A percentile compares a stretch with the other conserved stretches of the same genome.
These are phyloP conservation scores for Mentha longifolia DNA, from an alignment of 257 asterid species.

Conservation along the genomic window DNA sequence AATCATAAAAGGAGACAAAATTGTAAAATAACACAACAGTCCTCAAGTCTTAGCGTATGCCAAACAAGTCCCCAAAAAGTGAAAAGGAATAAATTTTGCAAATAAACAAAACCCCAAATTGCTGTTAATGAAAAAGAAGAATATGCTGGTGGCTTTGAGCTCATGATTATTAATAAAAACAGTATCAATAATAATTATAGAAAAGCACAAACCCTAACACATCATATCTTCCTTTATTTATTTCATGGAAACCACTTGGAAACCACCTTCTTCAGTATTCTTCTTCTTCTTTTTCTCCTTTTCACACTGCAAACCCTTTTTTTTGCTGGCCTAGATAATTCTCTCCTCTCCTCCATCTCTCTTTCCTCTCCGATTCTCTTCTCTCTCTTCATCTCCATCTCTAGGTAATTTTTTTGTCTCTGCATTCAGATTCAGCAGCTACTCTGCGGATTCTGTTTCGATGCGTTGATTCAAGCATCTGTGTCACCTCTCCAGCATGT, in stretches of 20 bases:
- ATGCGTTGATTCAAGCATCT: slow-evolving; percentile 25
- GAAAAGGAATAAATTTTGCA: background rate
- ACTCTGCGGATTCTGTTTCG: slow-evolving; percentile 17
- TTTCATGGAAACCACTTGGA: slow-evolving; percentile 46
- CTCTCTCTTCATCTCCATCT: background rate
- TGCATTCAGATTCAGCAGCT: slow-evolving; percentile 5
- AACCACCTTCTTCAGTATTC: slow-evolving; percentile 33
- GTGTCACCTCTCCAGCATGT: slow-evolving; percentile 21
- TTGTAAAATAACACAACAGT: background rate
- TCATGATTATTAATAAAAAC: background rate
- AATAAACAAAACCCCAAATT: background rate
- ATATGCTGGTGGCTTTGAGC: background rate
- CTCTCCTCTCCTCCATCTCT: slow-evolving; percentile 3
- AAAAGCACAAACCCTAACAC: slow-evolving; percentile 40
- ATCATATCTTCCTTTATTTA: slow-evolving; percentile 28
- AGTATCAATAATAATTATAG: background rate
- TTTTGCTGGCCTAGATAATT: background rate
- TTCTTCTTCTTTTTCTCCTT: slow-evolving; percentile 3
- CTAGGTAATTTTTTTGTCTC: slow-evolving; percentile 31
- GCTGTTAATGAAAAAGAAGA: background rate
- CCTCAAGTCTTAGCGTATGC: background rate
- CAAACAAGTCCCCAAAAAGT: background rate
- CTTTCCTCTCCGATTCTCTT: background rate
- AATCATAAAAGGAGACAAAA: too few relatives aligned
- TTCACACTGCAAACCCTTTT: slow-evolving; percentile 36